Conservation (phyloP, 257 asterid genomes). For the Ajuga chamaepitys region DNA sequence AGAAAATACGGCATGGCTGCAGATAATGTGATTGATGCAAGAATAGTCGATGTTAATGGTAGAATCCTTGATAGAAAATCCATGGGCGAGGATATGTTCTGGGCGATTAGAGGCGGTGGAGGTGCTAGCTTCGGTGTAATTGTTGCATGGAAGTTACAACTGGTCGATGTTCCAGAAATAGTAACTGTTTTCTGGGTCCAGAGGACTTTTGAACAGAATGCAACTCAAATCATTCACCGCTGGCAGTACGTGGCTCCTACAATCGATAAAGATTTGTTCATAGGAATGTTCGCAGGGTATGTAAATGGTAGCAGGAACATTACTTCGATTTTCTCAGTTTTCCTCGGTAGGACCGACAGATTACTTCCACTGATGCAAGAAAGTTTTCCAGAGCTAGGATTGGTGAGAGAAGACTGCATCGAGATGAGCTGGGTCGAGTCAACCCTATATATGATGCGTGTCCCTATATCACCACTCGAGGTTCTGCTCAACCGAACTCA, state of each 20-base stretch:
- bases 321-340: neutral
- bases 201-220: constrained; percentile 30
- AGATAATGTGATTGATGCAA: constrained; percentile 32
- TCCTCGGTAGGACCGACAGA: constrained; percentile 6
- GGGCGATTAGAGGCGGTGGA: constrained; percentile 48
- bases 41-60: constrained; percentile 21
- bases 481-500: constrained; percentile 6
- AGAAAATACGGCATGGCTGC: constrained; percentile 24
- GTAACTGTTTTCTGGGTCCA: constrained; percentile 28
- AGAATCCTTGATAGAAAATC: constrained; percentile 18
- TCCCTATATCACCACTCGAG: constrained; percentile 11
- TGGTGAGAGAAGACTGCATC: constrained; percentile 2
- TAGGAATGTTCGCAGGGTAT: neutral
- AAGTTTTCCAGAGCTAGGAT: constrained; percentile 13
- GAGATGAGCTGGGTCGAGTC: constrained; percentile 23
- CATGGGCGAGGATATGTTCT: constrained; percentile 43
- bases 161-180: constrained; percentile 22
- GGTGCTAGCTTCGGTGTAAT: constrained; percentile 33
- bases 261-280: constrained; percentile 18
- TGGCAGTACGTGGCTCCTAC: constrained; percentile 35
- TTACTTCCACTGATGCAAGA: neutral
- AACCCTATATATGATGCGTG: constrained; percentile 1
- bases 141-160: constrained; percentile 19
- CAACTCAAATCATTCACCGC: constrained; percentile 21
- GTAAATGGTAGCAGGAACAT: neutral